Percentiles rank a stretch among this genome's conserved stretches.
These are phyloP conservation scores for Letharia lupina DNA, from an alignment of 495 filamentous ascomycete genomes.

Conservation along the genomic window DNA sequence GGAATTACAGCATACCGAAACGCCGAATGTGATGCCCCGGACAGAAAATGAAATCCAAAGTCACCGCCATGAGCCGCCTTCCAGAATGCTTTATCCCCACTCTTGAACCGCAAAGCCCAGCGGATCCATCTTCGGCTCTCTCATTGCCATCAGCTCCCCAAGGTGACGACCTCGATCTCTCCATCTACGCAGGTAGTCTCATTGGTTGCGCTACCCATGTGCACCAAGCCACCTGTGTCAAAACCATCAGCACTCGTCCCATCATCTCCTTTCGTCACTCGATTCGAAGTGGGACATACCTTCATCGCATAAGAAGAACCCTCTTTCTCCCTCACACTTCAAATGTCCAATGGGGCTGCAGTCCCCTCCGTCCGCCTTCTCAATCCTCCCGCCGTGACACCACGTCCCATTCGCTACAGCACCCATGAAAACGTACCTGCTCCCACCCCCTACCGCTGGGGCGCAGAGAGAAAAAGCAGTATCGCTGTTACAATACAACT, in stretches of 20 bases:
- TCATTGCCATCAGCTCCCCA: too few relatives aligned
- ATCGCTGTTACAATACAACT: background rate
- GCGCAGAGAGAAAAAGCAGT: slow-evolving; percentile 3
- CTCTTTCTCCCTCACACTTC: background rate
- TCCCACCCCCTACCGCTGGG: background rate
- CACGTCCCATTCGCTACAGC: slow-evolving; percentile 1
- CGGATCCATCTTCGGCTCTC: background rate
- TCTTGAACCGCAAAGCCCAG: slow-evolving; percentile 2
- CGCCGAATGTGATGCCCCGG: background rate
- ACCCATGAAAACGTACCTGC: background rate
- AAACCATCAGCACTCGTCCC: background rate
- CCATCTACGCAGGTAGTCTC: slow-evolving; percentile 3
- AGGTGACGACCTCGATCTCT: background rate
- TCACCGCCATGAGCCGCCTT: background rate
- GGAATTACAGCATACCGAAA: background rate
- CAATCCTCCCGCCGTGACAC: background rate
- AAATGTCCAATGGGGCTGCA: slow-evolving; percentile 1
- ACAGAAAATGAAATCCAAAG: background rate
- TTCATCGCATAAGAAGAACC: slow-evolving; percentile 8
- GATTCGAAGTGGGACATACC: background rate
- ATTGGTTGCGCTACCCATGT: background rate
- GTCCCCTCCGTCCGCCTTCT: background rate
- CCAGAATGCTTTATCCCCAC: background rate
- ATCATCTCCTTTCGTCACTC: background rate
- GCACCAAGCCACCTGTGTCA: background rate